A percentile compares a stretch with the other conserved stretches of the same genome.
These are phyloP conservation scores for Alternaria longipes DNA, from an alignment of 2,329 filamentous ascomycete genomes.

Conservation along the genomic window DNA sequence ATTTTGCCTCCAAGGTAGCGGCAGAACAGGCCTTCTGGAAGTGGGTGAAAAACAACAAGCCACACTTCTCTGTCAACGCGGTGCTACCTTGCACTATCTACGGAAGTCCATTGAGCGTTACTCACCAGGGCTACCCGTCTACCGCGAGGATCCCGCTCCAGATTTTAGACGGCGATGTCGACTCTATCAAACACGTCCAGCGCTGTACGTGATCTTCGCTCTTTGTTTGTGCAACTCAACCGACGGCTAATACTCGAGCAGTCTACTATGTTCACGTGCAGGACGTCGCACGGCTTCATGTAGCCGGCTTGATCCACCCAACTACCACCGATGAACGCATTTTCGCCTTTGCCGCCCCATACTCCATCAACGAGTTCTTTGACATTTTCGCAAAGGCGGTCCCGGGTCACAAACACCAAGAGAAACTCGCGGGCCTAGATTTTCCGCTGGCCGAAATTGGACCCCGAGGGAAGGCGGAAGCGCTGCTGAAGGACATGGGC, in stretches of 20 bases:
- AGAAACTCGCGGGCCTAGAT: conserved; percentile 18
- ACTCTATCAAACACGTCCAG: conserved; percentile 22
- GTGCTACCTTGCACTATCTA: conserved; percentile 24
- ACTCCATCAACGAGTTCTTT: conserved; percentile 22
- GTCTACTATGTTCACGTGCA: conserved; percentile 29
- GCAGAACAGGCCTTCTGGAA: conserved; percentile 56
- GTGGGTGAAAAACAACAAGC: conserved; percentile 52
- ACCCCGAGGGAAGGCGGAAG: conserved; percentile 12
- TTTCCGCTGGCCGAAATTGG: conserved; percentile 18
- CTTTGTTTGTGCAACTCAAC: not conserved
- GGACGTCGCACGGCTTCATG: conserved; percentile 32
- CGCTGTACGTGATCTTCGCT: conserved; percentile 15
- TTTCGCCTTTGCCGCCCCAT: conserved; percentile 20
- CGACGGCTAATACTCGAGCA: conserved; percentile 7
- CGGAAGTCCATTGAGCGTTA: conserved; percentile 18
- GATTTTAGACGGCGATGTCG: conserved; percentile 21
- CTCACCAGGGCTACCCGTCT: conserved; percentile 25
- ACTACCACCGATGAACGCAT: conserved; percentile 24
- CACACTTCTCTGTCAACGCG: conserved; percentile 53
- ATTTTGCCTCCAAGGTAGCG: conserved; percentile 56
- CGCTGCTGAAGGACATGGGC: conserved; percentile 13
- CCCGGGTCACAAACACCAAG: conserved; percentile 6
- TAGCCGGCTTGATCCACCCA: conserved; percentile 26
- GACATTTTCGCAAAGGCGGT: conserved; percentile 14
- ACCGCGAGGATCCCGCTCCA: conserved; percentile 18